Conservation (phyloP, 768 basidiomycete genomes). For the Cystobasidium onofrii region DNA sequence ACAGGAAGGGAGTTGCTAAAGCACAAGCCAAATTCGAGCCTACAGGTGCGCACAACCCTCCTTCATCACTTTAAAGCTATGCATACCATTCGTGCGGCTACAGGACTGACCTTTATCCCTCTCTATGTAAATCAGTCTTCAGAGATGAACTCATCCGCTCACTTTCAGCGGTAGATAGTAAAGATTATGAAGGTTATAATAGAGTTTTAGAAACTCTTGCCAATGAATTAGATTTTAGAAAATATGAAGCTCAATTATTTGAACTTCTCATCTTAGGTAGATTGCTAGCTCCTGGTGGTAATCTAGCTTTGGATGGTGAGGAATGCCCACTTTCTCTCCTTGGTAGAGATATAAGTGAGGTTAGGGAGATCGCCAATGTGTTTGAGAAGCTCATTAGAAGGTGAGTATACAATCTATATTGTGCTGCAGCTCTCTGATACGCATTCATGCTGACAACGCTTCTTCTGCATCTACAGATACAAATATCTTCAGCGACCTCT, state of each 20-base stretch:
- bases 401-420: conserved; percentile 46
- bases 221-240: conserved; percentile 83
- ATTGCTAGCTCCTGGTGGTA: conserved; percentile 90
- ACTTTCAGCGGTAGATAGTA: conserved; percentile 64
- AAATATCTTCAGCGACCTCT: conserved; percentile 98
- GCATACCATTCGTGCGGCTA: no score
- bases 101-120: background rate
- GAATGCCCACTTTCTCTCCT: conserved; percentile 73
- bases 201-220: conserved; percentile 85
- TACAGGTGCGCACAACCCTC: background rate
- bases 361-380: conserved; percentile 89
- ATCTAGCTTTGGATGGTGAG: conserved; percentile 77
- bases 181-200: conserved; percentile 72
- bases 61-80: no score
- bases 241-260: conserved; percentile 89
- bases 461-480: conserved; percentile 56
- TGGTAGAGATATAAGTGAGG: conserved; percentile 68
- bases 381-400: conserved; percentile 92
- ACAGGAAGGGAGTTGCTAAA: conserved; percentile 37
- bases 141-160: conserved; percentile 87
- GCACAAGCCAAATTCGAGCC: conserved; percentile 41
- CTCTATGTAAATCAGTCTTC: conserved; percentile 56
- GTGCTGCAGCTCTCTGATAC: no score
- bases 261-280: conserved; percentile 93
- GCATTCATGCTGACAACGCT: background rate